These are phyloP conservation scores for Penicillium soppii DNA, from an alignment of 495 filamentous ascomycete genomes.

Conservation along the genomic window DNA sequence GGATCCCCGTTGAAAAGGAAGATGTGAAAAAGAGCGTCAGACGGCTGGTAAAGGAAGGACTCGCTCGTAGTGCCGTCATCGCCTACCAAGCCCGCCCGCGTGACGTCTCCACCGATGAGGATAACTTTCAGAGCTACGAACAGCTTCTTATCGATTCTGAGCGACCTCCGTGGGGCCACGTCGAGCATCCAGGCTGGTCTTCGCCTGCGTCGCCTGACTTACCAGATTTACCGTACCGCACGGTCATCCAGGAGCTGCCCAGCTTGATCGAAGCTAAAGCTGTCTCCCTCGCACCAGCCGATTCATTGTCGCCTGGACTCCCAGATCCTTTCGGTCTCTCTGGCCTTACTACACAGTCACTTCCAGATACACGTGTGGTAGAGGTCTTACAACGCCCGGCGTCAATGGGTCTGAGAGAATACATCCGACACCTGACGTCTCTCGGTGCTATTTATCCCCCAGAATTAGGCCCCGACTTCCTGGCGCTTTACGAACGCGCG, in stretches of 20 bases:
- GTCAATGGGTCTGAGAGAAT: conserved; percentile 77
- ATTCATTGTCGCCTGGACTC: conserved; percentile 36
- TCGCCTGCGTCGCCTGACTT: conserved; percentile 71
- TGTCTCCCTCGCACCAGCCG: conserved; percentile 72
- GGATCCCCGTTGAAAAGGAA: conserved; percentile 79
- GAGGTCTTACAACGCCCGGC: conserved; percentile 68
- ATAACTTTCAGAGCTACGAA: conserved; percentile 29
- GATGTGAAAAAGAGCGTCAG: conserved; percentile 67
- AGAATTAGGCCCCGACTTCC: conserved; percentile 59
- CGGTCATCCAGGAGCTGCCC: conserved; percentile 82
- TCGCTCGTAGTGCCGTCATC: conserved; percentile 75
- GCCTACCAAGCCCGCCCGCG: conserved; percentile 77
- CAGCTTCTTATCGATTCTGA: conserved; percentile 35
- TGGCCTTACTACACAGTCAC: conserved; percentile 17
- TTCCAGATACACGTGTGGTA: conserved; percentile 62
- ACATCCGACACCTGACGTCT: conserved; percentile 66
- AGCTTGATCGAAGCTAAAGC: conserved; percentile 93
- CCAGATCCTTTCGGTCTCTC: conserved; percentile 34
- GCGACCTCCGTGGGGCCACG: conserved; percentile 69
- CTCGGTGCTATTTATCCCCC: conserved; percentile 63
- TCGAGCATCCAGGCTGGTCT: conserved; percentile 88
- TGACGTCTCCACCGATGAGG: conserved; percentile 32
- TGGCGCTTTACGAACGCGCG: conserved; percentile 76
- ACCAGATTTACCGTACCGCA: conserved; percentile 74
- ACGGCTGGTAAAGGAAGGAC: conserved; percentile 67